Evolutionary conservation across 2,329 filamentous ascomycete genomes (phyloP).

Genomic region (Dactylellina drechsleri): DNA sequence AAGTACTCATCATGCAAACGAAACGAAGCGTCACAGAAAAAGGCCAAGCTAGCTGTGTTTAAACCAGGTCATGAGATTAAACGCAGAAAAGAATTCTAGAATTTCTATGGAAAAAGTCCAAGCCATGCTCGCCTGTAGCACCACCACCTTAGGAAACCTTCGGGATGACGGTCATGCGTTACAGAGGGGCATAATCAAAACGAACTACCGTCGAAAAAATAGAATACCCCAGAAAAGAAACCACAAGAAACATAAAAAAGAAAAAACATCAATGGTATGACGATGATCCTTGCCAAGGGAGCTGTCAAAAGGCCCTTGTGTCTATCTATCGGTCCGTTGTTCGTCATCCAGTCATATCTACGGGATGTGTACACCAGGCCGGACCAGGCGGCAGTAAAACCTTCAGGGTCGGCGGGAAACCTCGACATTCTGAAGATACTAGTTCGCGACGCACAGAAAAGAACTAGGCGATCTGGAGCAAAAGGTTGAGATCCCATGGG

Average conservation of each 20-base stretch:
- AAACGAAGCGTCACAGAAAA: slow-evolving; percentile 7
- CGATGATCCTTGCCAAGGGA: slow-evolving; percentile 6
- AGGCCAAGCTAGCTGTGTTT: slow-evolving; percentile 8
- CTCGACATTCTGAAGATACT: slow-evolving; percentile 8
- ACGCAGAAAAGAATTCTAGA: slow-evolving; percentile 12
- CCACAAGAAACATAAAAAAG: background rate
- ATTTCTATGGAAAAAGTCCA: slow-evolving; percentile 20
- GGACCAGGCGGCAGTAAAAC: slow-evolving; percentile 31
- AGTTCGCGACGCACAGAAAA: slow-evolving; percentile 44
- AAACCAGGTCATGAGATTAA: slow-evolving; percentile 31
- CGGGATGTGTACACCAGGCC: slow-evolving; percentile 6
- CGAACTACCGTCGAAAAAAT: slow-evolving; percentile 37
- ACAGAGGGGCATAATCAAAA: slow-evolving; percentile 35
- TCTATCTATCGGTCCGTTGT: no score
- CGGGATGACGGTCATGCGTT: slow-evolving; percentile 50
- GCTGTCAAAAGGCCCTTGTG: background rate
- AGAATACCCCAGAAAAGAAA: slow-evolving; percentile 14
- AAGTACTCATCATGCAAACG: background rate
- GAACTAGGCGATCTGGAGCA: background rate
- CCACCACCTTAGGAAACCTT: slow-evolving; percentile 28
- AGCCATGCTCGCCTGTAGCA: slow-evolving; percentile 49
- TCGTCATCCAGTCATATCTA: slow-evolving; percentile 14
- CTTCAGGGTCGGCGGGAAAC: slow-evolving; percentile 9
- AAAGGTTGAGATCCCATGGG: slow-evolving; percentile 24
- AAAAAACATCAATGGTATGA: background rate